Evolutionary conservation across 768 basidiomycete species (phyloP), one percentile per base, ranked within the genome.

Genomic region (Suillus occidentalis): DNA sequence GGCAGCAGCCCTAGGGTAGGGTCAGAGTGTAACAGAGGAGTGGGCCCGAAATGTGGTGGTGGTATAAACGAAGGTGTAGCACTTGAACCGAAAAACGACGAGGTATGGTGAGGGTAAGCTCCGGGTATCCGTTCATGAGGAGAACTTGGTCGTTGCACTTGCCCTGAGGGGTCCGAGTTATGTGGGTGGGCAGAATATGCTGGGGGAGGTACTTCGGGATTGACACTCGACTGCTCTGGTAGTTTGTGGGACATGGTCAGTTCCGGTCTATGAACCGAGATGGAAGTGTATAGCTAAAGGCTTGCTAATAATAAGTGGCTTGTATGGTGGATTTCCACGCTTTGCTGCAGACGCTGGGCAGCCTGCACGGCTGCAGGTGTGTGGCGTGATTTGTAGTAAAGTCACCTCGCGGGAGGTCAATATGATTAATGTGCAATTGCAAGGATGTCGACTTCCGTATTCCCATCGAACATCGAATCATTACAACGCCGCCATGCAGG

Each of bases 1-100:
- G 77, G 77, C 55, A 78, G 53, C 14, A 77, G 53, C 31, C 72
- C 74, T 53, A 81, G 69, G n/a, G 75, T 70, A 61, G 76, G 69
- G 63, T 78, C 72, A 49, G 75, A 74, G 62, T 78, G 75, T 42
- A 71, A 62, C 20, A 83, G 73, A 34, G 82, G 81, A 31, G 82
- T 83, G 1, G 82, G 82, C 16, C 82, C 82, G 59, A 74, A 74
- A 40, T 53, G 42, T 20, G 67, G 63, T 18, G 72, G 70, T 20
- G 68, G 61, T 42, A 64, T 57, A 60, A 70, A 70, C 20, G 65
- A 72, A 2, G 69, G 63, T 3, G 52, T 61, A 5, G 65, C 50
- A 59, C 40, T 62, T 52, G 74, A 55, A 62, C 63, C 66, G 63
- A 74, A 67, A 31, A 66, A 40, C n/a, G 68, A 65, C 31, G 66